Evolutionary conservation across 371 early-diverging fungal genomes (phyloP).

Genomic region (Umbelopsis sp.): DNA sequence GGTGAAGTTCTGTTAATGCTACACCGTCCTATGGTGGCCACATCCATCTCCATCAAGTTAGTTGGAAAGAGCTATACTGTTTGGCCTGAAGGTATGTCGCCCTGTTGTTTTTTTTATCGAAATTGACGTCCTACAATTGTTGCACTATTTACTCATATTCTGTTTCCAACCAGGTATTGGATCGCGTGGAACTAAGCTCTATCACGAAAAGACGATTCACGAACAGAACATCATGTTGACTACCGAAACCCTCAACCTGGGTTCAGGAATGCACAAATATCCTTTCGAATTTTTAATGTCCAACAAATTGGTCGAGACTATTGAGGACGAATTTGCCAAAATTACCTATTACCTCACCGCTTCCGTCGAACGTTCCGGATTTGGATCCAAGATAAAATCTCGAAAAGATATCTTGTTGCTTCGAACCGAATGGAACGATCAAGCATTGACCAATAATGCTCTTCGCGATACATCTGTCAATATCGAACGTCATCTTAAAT

Average conservation of each 20-base stretch:
- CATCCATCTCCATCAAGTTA: conserved; percentile 39
- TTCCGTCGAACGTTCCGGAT: conserved; percentile 34
- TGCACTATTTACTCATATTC: not conserved
- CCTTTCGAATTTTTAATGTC: conserved; percentile 40
- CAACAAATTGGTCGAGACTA: conserved; percentile 37
- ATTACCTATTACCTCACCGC: conserved; percentile 35
- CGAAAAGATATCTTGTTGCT: conserved; percentile 43
- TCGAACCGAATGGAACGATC: conserved; percentile 41
- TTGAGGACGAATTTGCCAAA: conserved; percentile 42
- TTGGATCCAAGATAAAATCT: conserved; percentile 26
- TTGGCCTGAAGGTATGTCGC: conserved; percentile 53
- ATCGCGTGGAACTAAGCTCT: conserved; percentile 38
- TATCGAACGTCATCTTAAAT: conserved; percentile 37
- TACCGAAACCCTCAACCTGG: conserved; percentile 25
- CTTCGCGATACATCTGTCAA: conserved; percentile 42
- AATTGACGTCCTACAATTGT: not conserved
- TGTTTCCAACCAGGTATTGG: conserved; percentile 33
- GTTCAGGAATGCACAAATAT: conserved; percentile 36
- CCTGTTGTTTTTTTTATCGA: not conserved
- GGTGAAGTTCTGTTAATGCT: conserved; percentile 49
- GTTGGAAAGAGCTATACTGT: conserved; percentile 43
- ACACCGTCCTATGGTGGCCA: conserved; percentile 35
- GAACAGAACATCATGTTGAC: conserved; percentile 49
- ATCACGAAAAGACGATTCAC: conserved; percentile 49
- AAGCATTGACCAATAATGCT: conserved; percentile 36